Evolutionary conservation across 2,329 filamentous ascomycete species (phyloP).

Genomic region (Trichophyton schoenleinii): DNA sequence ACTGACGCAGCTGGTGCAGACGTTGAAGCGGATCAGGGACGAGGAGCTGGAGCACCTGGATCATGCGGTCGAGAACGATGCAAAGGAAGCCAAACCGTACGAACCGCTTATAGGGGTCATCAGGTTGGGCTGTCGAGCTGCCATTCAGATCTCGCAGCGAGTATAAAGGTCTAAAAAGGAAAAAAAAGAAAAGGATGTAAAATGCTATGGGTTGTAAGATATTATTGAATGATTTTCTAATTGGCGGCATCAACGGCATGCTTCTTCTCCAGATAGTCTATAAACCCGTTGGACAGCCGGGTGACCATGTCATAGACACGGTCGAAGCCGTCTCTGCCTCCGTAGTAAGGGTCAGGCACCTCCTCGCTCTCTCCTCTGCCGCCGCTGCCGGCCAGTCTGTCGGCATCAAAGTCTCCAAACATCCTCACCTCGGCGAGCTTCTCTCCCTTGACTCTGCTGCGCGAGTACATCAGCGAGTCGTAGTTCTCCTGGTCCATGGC

Average conservation of each 20-base stretch:
- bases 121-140: conserved; percentile 74
- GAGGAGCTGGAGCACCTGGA: conserved; percentile 96
- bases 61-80: conserved; percentile 85
- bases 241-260: not conserved
- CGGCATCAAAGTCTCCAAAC: conserved; percentile 62
- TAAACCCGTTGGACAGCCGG: conserved; percentile 64
- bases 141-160: conserved; percentile 68
- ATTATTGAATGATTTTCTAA: not conserved
- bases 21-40: conserved; percentile 73
- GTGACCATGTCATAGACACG: conserved; percentile 74
- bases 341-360: conserved; percentile 85
- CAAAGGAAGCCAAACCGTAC: conserved; percentile 79
- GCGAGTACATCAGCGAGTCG: conserved; percentile 51
- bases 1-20: conserved; percentile 56
- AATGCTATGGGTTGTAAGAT: not conserved
- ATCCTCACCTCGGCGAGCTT: conserved; percentile 52
- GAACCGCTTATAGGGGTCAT: conserved; percentile 80
- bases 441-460: conserved; percentile 36
- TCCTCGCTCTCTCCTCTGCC: conserved; percentile 36
- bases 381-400: conserved; percentile 24
- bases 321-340: conserved; percentile 67
- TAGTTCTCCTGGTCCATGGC: conserved; percentile 86
- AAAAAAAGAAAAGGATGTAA: not conserved
- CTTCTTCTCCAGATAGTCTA: conserved; percentile 43
- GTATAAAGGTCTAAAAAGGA: conserved; percentile 20